Percentiles rank a stretch among this genome's conserved stretches.
Conservation (phyloP, 257 asterid species). For the Penstemon davidsonii region DNA sequence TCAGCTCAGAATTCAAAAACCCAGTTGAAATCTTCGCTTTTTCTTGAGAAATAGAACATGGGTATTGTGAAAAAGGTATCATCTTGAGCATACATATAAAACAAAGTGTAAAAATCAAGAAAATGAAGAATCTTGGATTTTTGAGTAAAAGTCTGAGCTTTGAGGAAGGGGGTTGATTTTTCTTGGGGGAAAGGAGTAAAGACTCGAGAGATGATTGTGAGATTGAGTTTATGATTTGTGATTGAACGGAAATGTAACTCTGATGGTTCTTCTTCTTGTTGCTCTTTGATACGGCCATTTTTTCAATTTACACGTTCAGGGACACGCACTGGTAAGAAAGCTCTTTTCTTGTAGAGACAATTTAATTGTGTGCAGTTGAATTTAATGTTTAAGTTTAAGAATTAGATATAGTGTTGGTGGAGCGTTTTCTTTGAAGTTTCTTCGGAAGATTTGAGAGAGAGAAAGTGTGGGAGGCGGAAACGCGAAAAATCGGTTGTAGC, state of each 20-base stretch:
- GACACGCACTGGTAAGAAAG: not conserved
- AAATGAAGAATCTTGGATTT: slow-evolving; percentile 56
- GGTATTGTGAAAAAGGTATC: slow-evolving; percentile 50
- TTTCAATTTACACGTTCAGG: slow-evolving; percentile 20
- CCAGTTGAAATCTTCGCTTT: slow-evolving; percentile 35
- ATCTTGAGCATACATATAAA: slow-evolving; percentile 58
- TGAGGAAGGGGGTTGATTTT: slow-evolving; percentile 41
- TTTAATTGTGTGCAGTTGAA: slow-evolving; percentile 15
- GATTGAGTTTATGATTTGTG: slow-evolving; percentile 70
- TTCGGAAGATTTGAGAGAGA: slow-evolving; percentile 37
- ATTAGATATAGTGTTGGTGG: slow-evolving; percentile 3
- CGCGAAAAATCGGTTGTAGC: slow-evolving; percentile 33
- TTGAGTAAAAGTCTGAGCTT: slow-evolving; percentile 41
- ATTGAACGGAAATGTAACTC: slow-evolving; percentile 80
- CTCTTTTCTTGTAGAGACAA: not conserved
- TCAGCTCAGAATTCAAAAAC: slow-evolving; percentile 28
- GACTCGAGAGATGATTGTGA: slow-evolving; percentile 78
- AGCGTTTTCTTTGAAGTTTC: slow-evolving; percentile 27
- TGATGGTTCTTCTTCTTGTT: slow-evolving; percentile 65
- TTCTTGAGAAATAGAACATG: slow-evolving; percentile 50
- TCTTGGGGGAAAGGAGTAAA: slow-evolving; percentile 67
- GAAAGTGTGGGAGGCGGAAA: slow-evolving; percentile 38
- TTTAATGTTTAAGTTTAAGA: not conserved
- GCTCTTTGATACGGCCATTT: slow-evolving; percentile 80
- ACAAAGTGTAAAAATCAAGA: slow-evolving; percentile 48